Evolutionary conservation across 768 basidiomycete species (phyloP).

Genomic region (Serendipita sp.): DNA sequence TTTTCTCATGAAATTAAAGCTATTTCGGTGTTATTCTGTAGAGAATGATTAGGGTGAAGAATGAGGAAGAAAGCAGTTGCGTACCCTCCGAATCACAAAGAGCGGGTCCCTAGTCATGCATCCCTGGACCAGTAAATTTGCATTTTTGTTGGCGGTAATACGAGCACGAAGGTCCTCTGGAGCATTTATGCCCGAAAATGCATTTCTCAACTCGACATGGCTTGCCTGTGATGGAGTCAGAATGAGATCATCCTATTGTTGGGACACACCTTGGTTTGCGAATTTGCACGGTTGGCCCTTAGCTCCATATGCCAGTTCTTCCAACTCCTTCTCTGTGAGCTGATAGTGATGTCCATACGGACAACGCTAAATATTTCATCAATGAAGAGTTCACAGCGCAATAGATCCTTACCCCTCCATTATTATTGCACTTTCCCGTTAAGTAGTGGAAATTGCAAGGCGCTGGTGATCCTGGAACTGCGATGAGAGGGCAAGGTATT

Average conservation of each 20-base stretch:
- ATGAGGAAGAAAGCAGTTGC: no score
- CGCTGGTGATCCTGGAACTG: not conserved
- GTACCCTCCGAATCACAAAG: no score
- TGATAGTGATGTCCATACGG: not conserved
- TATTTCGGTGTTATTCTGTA: no score
- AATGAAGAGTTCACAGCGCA: not conserved
- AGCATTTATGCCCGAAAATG: not conserved
- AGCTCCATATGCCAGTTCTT: not conserved
- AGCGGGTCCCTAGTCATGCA: not conserved
- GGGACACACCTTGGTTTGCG: not conserved
- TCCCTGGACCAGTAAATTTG: not conserved
- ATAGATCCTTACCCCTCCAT: not conserved
- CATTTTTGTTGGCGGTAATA: not conserved
- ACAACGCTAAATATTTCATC: not conserved
- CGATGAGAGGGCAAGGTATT: not conserved
- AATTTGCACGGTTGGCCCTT: not conserved
- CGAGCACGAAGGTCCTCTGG: not conserved
- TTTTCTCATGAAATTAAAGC: no score
- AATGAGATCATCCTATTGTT: not conserved
- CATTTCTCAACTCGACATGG: not conserved
- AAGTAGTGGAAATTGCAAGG: slow-evolving; percentile 1
- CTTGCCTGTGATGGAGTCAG: not conserved
- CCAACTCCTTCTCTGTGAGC: not conserved
- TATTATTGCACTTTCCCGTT: not conserved
- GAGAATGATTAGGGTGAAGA: no score